Conservation (phyloP, 306 rosid genomes). For the Pyrus communis region DNA sequence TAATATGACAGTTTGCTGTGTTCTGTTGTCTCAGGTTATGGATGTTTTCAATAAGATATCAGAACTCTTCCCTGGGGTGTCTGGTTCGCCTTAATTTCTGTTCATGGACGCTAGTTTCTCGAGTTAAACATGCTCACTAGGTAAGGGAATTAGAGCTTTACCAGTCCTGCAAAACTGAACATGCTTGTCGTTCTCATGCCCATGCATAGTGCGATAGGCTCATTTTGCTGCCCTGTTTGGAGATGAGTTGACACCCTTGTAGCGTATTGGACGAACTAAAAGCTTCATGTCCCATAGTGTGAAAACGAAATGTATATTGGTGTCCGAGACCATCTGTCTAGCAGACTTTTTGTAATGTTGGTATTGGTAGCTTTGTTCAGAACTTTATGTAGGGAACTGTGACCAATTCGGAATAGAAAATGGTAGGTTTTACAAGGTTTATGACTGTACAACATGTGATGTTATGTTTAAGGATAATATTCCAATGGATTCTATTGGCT, state of each 20-base stretch:
- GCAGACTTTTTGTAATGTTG: not conserved
- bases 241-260: not conserved
- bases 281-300: not conserved
- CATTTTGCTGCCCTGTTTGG: not conserved
- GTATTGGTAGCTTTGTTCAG: not conserved
- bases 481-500: no score
- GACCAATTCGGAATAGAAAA: not conserved
- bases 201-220: not conserved
- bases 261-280: not conserved
- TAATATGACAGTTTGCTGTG: not conserved
- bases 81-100: conserved; percentile 56
- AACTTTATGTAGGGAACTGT: not conserved
- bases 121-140: not conserved
- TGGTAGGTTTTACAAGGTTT: not conserved
- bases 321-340: not conserved
- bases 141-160: not conserved
- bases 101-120: not conserved
- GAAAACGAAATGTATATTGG: not conserved
- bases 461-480: not conserved
- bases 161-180: not conserved
- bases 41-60: conserved; percentile 89
- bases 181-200: not conserved
- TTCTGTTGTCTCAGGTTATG: conserved; percentile 56
- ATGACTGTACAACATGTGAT: not conserved
- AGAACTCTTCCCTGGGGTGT: conserved; percentile 85